Conservation (phyloP, 78 protist species). For the Pigoraptor vietnamica region DNA sequence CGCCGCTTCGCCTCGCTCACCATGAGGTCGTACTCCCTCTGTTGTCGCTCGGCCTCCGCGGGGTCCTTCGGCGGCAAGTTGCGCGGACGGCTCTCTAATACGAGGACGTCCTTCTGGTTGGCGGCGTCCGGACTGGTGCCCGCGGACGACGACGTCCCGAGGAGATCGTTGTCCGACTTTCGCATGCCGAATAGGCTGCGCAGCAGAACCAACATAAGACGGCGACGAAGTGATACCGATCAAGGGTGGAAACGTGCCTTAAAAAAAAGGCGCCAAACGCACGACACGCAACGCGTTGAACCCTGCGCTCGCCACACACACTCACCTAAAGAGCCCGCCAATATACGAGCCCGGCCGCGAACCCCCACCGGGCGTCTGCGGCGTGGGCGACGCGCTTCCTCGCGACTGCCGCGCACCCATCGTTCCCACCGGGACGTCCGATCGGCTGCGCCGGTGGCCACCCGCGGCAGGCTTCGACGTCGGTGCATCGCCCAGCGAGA, state of each 20-base stretch:
- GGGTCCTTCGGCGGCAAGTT: slow-evolving; percentile 6
- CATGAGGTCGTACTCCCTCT: neutral
- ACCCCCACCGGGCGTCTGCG: neutral
- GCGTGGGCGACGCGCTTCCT: neutral
- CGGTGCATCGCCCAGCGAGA: too few relatives aligned
- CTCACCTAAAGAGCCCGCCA: neutral
- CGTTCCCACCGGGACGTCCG: neutral
- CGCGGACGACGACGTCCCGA: neutral
- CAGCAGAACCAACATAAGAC: neutral
- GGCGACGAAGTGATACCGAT: neutral
- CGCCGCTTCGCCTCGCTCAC: neutral
- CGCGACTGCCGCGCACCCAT: neutral
- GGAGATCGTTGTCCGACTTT: neutral
- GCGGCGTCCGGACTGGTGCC: neutral
- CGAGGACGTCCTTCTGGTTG: neutral
- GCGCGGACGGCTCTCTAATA: neutral
- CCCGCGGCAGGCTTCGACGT: too few relatives aligned
- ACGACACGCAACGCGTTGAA: neutral
- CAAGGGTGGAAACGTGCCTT: neutral
- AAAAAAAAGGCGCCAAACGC: neutral
- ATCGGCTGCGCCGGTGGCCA: neutral
- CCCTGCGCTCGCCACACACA: neutral
- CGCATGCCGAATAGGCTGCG: neutral
- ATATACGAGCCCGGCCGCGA: neutral
- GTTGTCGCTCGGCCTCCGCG: neutral